Evolutionary conservation across 495 filamentous ascomycete species (phyloP), one percentile per base, ranked within the genome.

Genomic region (Penicillium malachiteum): DNA sequence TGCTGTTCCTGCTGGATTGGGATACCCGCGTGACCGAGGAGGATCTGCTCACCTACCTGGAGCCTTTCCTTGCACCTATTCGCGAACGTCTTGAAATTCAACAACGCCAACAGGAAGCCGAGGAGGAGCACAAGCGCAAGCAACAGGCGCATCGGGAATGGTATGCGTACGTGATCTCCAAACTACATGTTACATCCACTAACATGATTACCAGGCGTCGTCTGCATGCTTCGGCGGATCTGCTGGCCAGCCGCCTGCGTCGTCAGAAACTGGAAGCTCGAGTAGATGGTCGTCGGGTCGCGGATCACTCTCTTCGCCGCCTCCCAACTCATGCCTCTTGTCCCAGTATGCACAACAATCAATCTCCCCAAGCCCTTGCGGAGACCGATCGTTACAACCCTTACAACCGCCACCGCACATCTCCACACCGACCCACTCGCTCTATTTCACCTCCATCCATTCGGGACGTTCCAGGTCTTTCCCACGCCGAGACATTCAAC

Each of bases 1-100:
- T 97, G 32, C 85, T 97, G 38, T 92, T 89, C 78, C 83, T 97
- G 45, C 75, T 97, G 26, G 91, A 96, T 67, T 97, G 90, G 90
- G 92, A 97, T 56, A 81, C 93, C 53, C 81, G 90, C 50, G 90
- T 97, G 66, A 86, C 77, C 18, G 82, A 89, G 52, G 82, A 90
- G 41, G 92, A 98, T 69, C 85, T 98, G 14, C 89, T 95, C 71
- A 80, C 73, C 43, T 91, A 96, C 66, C 79, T 97, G 8, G 92
- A 97, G 58, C 84, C 84, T 43, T 98, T 97, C 78, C 79, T 98
- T 17, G 84, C 81, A 12, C 92, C 92, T 32, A 90, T 97, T 68
- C 87, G 91, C 53, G 60, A 65, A 17, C 73, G 75, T 4, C 63
- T 72, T 18, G 62, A 76, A 50, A 45, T 63, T 12, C 58, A 68